Percentiles rank a stretch among this genome's conserved stretches.
Conservation (phyloP, 2,329 filamentous ascomycete species). For the Ramularia collo-cygni region DNA sequence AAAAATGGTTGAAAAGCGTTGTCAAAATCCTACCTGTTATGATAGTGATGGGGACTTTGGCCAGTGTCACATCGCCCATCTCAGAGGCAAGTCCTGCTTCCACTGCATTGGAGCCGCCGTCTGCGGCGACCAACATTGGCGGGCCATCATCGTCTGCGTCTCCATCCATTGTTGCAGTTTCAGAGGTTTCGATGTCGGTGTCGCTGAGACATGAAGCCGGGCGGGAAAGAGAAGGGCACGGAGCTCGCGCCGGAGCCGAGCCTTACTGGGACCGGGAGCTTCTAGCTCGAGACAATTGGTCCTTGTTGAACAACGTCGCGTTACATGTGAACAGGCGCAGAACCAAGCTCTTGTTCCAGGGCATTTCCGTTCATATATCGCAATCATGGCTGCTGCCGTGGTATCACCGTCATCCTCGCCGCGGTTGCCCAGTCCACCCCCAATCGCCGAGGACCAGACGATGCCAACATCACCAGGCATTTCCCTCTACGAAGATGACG, state of each 20-base stretch:
- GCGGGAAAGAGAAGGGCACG: no score
- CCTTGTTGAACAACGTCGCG: no score
- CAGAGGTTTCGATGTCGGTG: not conserved
- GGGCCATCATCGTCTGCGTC: constrained; percentile 58
- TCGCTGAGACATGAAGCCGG: no score
- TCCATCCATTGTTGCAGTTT: constrained; percentile 45
- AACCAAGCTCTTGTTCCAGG: no score
- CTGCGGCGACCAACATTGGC: constrained; percentile 58
- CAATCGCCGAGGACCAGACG: constrained; percentile 89
- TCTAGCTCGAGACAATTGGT: no score
- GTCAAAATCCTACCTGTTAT: constrained; percentile 57
- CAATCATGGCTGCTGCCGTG: constrained; percentile 28
- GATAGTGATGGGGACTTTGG: constrained; percentile 77
- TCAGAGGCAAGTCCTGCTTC: constrained; percentile 29
- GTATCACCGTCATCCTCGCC: constrained; percentile 65
- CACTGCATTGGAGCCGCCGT: constrained; percentile 13
- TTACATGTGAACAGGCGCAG: no score
- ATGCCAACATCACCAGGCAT: constrained; percentile 68
- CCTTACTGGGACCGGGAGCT: no score
- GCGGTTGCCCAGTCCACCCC: constrained; percentile 88
- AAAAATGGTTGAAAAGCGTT: not conserved
- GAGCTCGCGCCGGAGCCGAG: no score
- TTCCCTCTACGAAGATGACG: constrained; percentile 54
- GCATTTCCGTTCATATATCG: no score
- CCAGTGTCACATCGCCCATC: constrained; percentile 44